Evolutionary conservation across 2,329 filamentous ascomycete genomes (phyloP), one percentile per base, ranked within the genome.

Genomic region (Phialophora expanda): DNA sequence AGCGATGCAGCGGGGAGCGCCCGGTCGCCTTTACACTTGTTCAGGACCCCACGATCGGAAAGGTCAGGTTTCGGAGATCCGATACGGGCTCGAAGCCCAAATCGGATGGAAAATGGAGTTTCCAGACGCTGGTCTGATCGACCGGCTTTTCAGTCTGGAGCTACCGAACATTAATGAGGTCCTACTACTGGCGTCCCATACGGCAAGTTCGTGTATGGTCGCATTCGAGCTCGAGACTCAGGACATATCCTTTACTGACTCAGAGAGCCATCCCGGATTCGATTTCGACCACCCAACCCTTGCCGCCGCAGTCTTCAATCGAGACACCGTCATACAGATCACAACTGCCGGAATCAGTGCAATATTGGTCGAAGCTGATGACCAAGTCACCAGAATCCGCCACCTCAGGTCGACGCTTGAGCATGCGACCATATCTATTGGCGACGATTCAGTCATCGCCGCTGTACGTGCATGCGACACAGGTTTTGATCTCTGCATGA

Each of bases 71-170:
- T 86, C 86, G 2, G 90, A 94, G 73, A 82, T 91, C 67, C 85
- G 90, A 68, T 82, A 87, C 75, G 91, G 91, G 3, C 78, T 91
- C 30, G 86, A 90, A 72, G 91, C 89, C 20, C 86, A 85, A 63
- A 86, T 91, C 69, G 87, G 85, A 11, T 73, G 78, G 56, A 74
- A 76, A 1, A 76, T 79, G 60, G 73, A 76, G 14, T 71, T 80
- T 44, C 79, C 80, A 57, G 78, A 80, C 64, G 68, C 79, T 5
- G 74, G 74, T 12, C 76, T 76, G 48, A 76, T 82, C 3, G 72
- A 77, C 55, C 76, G 77, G 41, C 74, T 84, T 68, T 84, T 81
- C 81, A 75, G 76, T 38, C 73, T 83, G 65, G 71, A 78, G 26
- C 75, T 78, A 62, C 53, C 64, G 64, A 57, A 74, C 69, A 56